Evolutionary conservation across 176 grass and related monocot genomes (phyloP), one percentile per base, ranked within the genome.

Genomic region (sorghum (Sorghum bicolor)): DNA sequence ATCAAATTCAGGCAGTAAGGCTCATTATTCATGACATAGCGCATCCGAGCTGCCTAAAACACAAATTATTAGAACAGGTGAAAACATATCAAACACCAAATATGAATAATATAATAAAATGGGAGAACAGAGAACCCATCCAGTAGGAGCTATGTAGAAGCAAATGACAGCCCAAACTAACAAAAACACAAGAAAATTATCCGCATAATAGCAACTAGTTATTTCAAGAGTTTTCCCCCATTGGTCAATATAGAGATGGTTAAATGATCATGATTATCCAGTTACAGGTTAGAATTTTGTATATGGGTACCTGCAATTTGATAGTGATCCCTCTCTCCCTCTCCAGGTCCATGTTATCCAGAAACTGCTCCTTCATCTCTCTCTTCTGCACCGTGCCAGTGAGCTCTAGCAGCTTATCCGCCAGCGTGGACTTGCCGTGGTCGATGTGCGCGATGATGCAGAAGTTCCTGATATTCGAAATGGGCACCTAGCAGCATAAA

Each of bases 241-340:
- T 34, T 36, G 64, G 3, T 38, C 3, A 15, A 14, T 5, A 61
- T 15, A n/a, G 4, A 76, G 10, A 33, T 41, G 10, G 22, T 12
- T 71, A 41, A 78, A 43, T 64, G 15, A 24, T 10, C 7, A 10
- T 64, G 28, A 28, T 70, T 26, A 17, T 3, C 29, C 69, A 47
- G 40, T 57, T 31, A 61, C 37, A 70, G 17, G 39, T 55, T 0
- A 74, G 14, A 33, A 28, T 39, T 64, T 36, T 22, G 43, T 45
- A 67, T 34, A 38, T 15, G 24, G 16, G 12, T 85, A 98, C 95
- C 93, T 98, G 95, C 72, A 98, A 64, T 53, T 98, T 98, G 73
- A 98, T 98, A n/a, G 95, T 98, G 87, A 98, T 95, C 40, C 95
- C 95, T 89, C 95, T 95, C 86, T 98, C 92, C 86, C 95, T 91